phyloP scores from a whole-genome alignment of 1,284 basidiomycete genomes.

The Leucoagaricus sp. region DNA sequence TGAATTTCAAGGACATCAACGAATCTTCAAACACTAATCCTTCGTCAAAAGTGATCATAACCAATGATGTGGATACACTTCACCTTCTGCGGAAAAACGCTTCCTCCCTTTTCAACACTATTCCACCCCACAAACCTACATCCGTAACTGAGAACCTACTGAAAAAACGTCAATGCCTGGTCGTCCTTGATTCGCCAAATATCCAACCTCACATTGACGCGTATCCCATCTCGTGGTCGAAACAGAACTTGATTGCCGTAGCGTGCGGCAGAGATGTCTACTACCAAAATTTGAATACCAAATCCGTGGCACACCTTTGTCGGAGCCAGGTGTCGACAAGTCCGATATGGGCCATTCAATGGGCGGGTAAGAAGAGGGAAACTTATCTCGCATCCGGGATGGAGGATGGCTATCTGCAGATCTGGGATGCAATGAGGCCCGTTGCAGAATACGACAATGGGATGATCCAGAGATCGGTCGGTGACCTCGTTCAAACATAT shows the following conservation, averaged over 20 bases:
- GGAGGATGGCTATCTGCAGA: slow-evolving; percentile 30
- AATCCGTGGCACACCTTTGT: slow-evolving; percentile 32
- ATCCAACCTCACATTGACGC: slow-evolving; percentile 32
- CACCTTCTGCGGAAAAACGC: slow-evolving; percentile 35
- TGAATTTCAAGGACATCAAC: slow-evolving; percentile 33
- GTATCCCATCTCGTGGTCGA: slow-evolving; percentile 39
- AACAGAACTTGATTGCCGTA: slow-evolving; percentile 37
- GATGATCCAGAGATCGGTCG: neutral
- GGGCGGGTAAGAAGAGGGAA: slow-evolving; percentile 30
- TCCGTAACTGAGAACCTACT: slow-evolving; percentile 39
- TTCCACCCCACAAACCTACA: slow-evolving; percentile 23
- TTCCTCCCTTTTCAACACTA: slow-evolving; percentile 31
- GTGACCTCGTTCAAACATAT: slow-evolving; percentile 12
- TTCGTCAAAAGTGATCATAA: slow-evolving; percentile 10
- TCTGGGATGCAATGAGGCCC: slow-evolving; percentile 34
- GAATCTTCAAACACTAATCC: neutral
- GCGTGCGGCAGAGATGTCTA: slow-evolving; percentile 36
- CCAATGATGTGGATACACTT: slow-evolving; percentile 25
- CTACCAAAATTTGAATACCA: slow-evolving; percentile 38
- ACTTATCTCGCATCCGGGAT: slow-evolving; percentile 36
- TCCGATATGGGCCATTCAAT: slow-evolving; percentile 30
- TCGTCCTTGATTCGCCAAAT: slow-evolving; percentile 39
- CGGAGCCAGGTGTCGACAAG: slow-evolving; percentile 17
- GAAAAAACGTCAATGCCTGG: slow-evolving; percentile 31
- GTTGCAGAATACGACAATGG: slow-evolving; percentile 21